These are phyloP conservation scores for Pythium chondricola DNA, from an alignment of 352 stramenopile species.

Conservation along the genomic window DNA sequence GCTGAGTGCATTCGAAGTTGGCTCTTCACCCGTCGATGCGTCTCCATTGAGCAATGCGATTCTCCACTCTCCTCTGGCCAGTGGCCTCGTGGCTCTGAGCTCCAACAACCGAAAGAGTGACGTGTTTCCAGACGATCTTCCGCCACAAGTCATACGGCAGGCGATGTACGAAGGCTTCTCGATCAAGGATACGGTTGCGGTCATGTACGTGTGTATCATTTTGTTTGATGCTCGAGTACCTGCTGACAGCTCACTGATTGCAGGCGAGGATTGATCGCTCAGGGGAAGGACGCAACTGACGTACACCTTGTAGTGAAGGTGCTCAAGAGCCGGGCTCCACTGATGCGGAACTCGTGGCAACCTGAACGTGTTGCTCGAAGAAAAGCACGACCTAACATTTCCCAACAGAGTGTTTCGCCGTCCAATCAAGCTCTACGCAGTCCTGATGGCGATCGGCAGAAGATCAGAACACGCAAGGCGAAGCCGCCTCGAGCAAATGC, in stretches of 20 bases:
- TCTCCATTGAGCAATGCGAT: constrained; percentile 12
- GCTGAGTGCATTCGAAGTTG: constrained; percentile 16
- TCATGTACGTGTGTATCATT: constrained; percentile 30
- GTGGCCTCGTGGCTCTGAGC: constrained; percentile 40
- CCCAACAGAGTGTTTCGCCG: no score
- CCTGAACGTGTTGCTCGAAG: constrained; percentile 28
- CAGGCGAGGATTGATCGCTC: constrained; percentile 47
- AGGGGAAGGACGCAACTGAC: constrained; percentile 36
- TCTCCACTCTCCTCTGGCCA: constrained; percentile 29
- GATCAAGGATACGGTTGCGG: constrained; percentile 37
- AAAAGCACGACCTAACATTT: constrained; percentile 4
- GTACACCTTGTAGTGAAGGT: constrained; percentile 29
- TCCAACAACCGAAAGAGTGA: constrained; percentile 35
- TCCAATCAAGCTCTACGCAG: no score
- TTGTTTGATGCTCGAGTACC: background rate
- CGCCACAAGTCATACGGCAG: constrained; percentile 37
- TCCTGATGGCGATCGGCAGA: no score
- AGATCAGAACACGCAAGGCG: no score
- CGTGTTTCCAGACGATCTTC: constrained; percentile 46
- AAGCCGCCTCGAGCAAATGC: background rate
- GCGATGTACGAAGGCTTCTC: constrained; percentile 46
- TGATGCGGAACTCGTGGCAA: constrained; percentile 55
- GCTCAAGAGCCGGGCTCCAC: constrained; percentile 33
- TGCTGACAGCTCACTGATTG: background rate
- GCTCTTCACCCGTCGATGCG: background rate